Evolutionary conservation across 352 stramenopile species (phyloP).

Genomic region (Phytophthora sojae): DNA sequence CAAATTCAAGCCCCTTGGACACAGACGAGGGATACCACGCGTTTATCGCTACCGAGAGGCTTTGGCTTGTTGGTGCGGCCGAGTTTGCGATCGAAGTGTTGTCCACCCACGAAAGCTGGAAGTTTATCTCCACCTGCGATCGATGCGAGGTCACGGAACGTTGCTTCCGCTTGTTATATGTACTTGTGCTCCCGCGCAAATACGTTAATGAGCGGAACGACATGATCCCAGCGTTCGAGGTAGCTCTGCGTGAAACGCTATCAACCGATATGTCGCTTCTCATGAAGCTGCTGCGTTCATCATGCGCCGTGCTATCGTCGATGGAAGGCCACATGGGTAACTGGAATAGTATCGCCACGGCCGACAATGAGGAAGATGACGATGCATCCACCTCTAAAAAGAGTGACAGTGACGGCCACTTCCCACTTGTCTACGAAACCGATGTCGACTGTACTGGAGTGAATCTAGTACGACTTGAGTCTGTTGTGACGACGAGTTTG

Average conservation of each 20-base stretch:
- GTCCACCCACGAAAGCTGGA: constrained; percentile 69
- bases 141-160: constrained; percentile 59
- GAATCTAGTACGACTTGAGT: constrained; percentile 42
- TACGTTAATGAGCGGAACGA: constrained; percentile 46
- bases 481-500: constrained; percentile 55
- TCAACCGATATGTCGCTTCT: constrained; percentile 59
- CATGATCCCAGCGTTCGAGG: constrained; percentile 58
- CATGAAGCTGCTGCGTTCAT: constrained; percentile 66
- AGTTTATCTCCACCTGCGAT: constrained; percentile 48
- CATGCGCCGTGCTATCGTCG: constrained; percentile 39
- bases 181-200: constrained; percentile 49
- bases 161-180: constrained; percentile 63
- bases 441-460: constrained; percentile 25
- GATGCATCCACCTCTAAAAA: constrained; percentile 2
- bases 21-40: not conserved
- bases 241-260: constrained; percentile 55
- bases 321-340: constrained; percentile 20
- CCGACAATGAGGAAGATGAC: constrained; percentile 10
- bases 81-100: constrained; percentile 72
- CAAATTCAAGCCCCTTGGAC: not conserved
- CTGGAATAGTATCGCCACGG: constrained; percentile 33
- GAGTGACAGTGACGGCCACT: constrained; percentile 15
- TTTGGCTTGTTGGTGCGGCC: constrained; percentile 62
- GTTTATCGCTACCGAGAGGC: constrained; percentile 40
- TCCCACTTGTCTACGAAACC: constrained; percentile 46